Evolutionary conservation across 2,329 filamentous ascomycete species (phyloP), one percentile per base, ranked within the genome.

Genomic region (Aureobasidium sp.): DNA sequence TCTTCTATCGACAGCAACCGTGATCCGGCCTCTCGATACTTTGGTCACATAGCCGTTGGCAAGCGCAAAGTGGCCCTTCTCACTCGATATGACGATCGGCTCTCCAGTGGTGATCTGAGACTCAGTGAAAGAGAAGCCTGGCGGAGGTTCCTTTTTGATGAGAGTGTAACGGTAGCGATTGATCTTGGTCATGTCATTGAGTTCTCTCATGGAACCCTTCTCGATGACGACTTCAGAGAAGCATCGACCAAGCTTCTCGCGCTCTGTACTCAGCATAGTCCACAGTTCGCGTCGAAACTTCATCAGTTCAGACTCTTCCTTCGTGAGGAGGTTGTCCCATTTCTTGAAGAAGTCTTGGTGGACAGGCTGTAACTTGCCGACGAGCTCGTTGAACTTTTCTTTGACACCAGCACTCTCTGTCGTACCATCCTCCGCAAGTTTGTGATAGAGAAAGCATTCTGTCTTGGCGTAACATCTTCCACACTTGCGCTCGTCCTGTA

Each of bases 41-140:
- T 89, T 84, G 0, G 88, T 89, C 9, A 97, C 89, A 68, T 90
- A 99, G 2, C 94, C 94, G 66, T 96, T 91, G 0, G 93, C 92
- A 42, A 99, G 82, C 0, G 93, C 93, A 77, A 96, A 99, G 72
- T 99, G 94, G 0, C 94, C 94, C 64, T 90, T 82, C 73, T 99
- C 94, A 68, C 97, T 94, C 0, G 94, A 97, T 3, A 99, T 83
- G n/a, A 99, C 94, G 55, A 97, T 87, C 0, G 94, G 93, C 70
- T 99, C 94, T 45, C 93, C 93, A 30, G 90, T 81, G 1, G 81
- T 85, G 34, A 99, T 83, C 69, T 97, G 91, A 1, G 92, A 97
- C 68, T 97, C 93, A 1, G 90, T 77, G 69, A 99, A 99, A 0
- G 91, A 96, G 69, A 94, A 92, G 0, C 80, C 81, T 2, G 77